Evolutionary conservation across 495 filamentous ascomycete genomes (phyloP), one percentile per base, ranked within the genome.

Genomic region (Penicillium cinerascens): DNA sequence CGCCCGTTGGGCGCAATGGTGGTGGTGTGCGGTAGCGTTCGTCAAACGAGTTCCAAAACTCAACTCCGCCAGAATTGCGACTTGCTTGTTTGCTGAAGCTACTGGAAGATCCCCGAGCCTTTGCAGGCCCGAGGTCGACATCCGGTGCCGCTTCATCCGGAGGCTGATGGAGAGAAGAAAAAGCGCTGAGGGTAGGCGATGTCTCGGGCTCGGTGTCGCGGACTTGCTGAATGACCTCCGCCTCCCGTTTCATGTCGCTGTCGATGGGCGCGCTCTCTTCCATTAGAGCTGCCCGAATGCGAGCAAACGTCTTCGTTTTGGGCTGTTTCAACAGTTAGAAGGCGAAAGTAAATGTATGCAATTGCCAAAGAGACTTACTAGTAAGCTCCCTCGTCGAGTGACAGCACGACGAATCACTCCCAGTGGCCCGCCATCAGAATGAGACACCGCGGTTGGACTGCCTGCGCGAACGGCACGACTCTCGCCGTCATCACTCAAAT

Each of bases 221-320:
- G 27, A 96, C 92, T 68, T 96, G 95, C 2, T 88, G 86, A 49
- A 97, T 87, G 1, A 97, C 91, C 70, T 97, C 91, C 11, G 92
- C 90, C 75, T 99, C 93, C 36, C 90, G 87, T 49, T 87, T 86
- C 54, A 91, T 81, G 67, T 99, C 93, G 38, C 84, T 85, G 55
- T 97, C 95, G 23, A 95, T 67, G 0, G 93, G 93, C 0, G 90
- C 81, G 35, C 80, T 81, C 71, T 99, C 93, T 69, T 97, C 93
- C 44, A 85, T 75, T 1, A 99, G 80, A 6, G 89, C 89, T 9
- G 93, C 95, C 43, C 87, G 83, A 59, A 99, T 95, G 3, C 93
- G 87, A 2, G 92, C 90, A 68, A 97, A 97, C 0, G 82, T 88
- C 72, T 96, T 96, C 0, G 92, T 89, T 74, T 99, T 99, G 15